phyloP scores from a whole-genome alignment of 2,329 filamentous ascomycete genomes.

The Fusarium tricinctum region DNA sequence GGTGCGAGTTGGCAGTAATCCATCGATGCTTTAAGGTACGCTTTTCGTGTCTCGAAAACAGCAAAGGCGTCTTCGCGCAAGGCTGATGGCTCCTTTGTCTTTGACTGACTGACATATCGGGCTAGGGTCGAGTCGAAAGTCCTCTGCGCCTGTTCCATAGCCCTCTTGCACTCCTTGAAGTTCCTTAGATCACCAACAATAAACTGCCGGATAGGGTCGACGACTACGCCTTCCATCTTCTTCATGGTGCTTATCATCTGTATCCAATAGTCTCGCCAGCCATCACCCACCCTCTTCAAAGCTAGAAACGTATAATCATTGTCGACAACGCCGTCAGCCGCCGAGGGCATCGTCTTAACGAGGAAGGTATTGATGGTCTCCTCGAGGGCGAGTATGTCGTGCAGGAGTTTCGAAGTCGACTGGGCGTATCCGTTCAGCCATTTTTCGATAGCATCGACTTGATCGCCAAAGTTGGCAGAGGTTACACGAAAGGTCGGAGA shows the following conservation, averaged over 20 bases:
- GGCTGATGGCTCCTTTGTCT: slow-evolving; percentile 92
- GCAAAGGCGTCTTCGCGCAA: slow-evolving; percentile 96
- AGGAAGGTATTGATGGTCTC: slow-evolving; percentile 83
- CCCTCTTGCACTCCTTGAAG: slow-evolving; percentile 86
- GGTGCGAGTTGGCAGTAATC: slow-evolving; percentile 93
- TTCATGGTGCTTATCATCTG: slow-evolving; percentile 80
- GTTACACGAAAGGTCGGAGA: slow-evolving; percentile 95
- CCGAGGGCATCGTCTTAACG: slow-evolving; percentile 78
- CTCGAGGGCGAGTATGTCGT: slow-evolving; percentile 80
- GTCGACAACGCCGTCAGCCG: slow-evolving; percentile 89
- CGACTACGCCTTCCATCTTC: slow-evolving; percentile 80
- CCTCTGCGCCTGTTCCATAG: slow-evolving; percentile 84
- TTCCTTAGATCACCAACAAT: slow-evolving; percentile 82
- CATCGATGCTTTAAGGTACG: slow-evolving; percentile 91
- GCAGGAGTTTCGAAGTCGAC: slow-evolving; percentile 67
- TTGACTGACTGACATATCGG: slow-evolving; percentile 86
- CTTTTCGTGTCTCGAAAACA: slow-evolving; percentile 90
- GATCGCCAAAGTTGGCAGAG: slow-evolving; percentile 87
- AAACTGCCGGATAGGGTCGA: slow-evolving; percentile 86
- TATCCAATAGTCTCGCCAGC: slow-evolving; percentile 88
- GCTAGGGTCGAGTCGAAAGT: slow-evolving; percentile 85
- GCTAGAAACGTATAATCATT: slow-evolving; percentile 95
- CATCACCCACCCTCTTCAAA: slow-evolving; percentile 86
- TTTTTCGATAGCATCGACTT: slow-evolving; percentile 89
- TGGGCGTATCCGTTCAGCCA: slow-evolving; percentile 81